Conservation (phyloP, 1,284 basidiomycete genomes). For the Puccinia hordei region DNA sequence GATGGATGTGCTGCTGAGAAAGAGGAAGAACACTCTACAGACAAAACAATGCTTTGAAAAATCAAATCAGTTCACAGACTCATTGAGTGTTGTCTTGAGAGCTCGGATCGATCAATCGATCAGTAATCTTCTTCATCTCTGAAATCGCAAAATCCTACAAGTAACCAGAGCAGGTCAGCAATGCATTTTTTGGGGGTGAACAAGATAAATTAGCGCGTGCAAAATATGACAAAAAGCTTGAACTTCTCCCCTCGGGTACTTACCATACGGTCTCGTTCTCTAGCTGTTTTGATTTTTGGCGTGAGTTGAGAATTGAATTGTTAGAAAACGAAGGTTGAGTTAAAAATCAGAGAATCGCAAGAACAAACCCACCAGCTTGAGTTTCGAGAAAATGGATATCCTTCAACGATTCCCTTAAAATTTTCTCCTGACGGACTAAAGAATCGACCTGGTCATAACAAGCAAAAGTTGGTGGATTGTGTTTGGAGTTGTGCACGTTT, state of each 20-base stretch:
- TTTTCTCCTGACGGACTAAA: constrained; percentile 3
- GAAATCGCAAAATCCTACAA: constrained; percentile 22
- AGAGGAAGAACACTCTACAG: neutral
- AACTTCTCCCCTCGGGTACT: constrained; percentile 3
- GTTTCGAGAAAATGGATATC: constrained; percentile 24
- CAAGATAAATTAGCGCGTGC: neutral
- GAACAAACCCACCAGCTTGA: neutral
- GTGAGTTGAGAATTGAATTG: neutral
- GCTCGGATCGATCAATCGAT: constrained; percentile 32
- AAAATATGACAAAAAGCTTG: neutral
- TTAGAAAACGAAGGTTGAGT: neutral
- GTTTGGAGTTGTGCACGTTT: neutral
- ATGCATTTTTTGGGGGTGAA: neutral
- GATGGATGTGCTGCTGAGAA: neutral
- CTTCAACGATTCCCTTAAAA: neutral
- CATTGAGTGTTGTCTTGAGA: neutral
- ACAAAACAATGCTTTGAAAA: neutral
- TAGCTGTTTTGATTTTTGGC: neutral
- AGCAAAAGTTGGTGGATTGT: neutral
- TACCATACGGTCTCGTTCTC: constrained; percentile 34
- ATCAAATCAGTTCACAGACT: neutral
- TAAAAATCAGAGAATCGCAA: neutral
- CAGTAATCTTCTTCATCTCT: constrained; percentile 38
- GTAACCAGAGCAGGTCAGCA: neutral
- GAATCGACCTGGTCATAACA: constrained; percentile 3